Evolutionary conservation across 2,329 filamentous ascomycete genomes (phyloP).

Genomic region (Myotisia sp.): DNA sequence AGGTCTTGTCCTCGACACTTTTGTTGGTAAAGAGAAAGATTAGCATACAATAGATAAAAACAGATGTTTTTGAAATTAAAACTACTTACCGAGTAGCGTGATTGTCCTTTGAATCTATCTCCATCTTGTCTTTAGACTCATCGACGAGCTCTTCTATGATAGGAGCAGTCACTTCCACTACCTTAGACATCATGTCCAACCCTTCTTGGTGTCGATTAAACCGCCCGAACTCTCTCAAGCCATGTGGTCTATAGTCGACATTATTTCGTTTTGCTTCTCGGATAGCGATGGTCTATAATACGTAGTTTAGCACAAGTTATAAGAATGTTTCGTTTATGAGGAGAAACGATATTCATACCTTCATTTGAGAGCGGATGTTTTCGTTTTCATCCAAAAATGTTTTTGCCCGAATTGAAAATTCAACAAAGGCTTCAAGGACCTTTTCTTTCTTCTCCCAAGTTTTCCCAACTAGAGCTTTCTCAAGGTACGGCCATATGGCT

Average conservation of each 20-base stretch:
- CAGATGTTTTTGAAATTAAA: background rate
- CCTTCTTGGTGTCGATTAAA: conserved; percentile 56
- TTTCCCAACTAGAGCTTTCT: conserved; percentile 71
- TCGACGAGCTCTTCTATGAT: conserved; percentile 46
- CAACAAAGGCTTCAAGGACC: conserved; percentile 63
- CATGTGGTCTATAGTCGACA: conserved; percentile 62
- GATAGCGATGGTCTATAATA: conserved; percentile 46
- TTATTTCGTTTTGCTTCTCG: conserved; percentile 90
- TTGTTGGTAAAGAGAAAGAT: conserved; percentile 2
- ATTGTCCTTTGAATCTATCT: conserved; percentile 42
- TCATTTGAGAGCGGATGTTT: conserved; percentile 52
- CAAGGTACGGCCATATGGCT: conserved; percentile 66
- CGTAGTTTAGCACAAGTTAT: conserved; percentile 1
- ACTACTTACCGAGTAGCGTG: conserved; percentile 24
- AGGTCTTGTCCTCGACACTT: conserved; percentile 21
- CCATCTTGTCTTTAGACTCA: conserved; percentile 49
- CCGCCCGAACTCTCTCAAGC: conserved; percentile 56
- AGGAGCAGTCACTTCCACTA: conserved; percentile 48
- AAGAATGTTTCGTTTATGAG: background rate
- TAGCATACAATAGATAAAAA: background rate
- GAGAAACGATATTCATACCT: conserved; percentile 34
- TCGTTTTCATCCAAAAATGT: conserved; percentile 43
- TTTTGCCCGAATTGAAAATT: conserved; percentile 55
- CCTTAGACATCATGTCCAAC: conserved; percentile 54
- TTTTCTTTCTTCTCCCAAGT: conserved; percentile 87